phyloP scores from a whole-genome alignment of 2,329 filamentous ascomycete genomes.

The Ceratocystis alfenasii region DNA sequence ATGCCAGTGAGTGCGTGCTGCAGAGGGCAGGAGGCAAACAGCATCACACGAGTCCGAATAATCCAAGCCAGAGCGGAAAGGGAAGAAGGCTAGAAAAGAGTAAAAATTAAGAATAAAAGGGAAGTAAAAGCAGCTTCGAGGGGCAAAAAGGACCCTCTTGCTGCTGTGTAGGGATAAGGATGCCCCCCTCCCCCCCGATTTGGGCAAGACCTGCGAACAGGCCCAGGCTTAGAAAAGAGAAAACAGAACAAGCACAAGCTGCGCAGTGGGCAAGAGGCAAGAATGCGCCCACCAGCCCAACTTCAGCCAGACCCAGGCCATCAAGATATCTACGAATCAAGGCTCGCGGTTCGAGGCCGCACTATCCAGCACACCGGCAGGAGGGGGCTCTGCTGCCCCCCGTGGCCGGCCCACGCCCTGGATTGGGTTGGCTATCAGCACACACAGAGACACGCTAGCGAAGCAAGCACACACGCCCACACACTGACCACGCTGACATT shows the following conservation, averaged over 20 bases:
- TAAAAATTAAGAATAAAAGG: background rate
- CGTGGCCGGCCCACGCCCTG: background rate
- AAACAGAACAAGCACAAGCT: background rate
- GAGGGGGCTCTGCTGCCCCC: background rate
- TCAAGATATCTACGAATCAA: background rate
- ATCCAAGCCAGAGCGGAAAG: background rate
- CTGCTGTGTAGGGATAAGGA: background rate
- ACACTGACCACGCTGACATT: too few species aligned
- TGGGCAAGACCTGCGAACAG: background rate
- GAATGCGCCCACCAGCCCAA: background rate
- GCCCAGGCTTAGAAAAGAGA: background rate
- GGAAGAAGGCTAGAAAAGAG: background rate
- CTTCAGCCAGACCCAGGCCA: background rate
- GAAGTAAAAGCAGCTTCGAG: background rate
- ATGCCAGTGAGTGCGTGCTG: background rate
- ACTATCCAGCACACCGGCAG: background rate
- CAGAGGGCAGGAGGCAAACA: background rate
- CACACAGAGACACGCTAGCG: too few species aligned
- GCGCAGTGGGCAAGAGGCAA: background rate
- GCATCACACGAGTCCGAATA: background rate
- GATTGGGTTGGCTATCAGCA: background rate
- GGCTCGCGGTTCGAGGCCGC: background rate
- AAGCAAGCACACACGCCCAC: too few species aligned
- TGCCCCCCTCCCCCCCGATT: background rate
- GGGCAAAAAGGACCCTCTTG: background rate